Conservation (phyloP, 495 filamentous ascomycete genomes). For the Trichocladium uniseriatum region DNA sequence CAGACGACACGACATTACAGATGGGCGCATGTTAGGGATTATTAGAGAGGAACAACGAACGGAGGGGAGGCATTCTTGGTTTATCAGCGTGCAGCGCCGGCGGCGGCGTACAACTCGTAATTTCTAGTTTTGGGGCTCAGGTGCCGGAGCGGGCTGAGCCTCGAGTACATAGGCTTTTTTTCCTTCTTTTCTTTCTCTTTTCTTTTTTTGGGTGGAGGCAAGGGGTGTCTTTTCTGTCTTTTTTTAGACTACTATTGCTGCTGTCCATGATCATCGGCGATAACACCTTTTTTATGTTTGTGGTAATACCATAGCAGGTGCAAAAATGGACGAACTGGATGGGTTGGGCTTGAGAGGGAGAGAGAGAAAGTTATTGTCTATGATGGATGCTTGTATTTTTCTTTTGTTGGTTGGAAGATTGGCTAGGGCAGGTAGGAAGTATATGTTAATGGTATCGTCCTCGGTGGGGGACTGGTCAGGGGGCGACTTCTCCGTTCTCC, state of each 20-base stretch:
- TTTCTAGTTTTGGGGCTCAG: background rate
- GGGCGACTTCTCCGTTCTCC: too few species aligned
- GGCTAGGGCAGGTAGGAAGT: too few species aligned
- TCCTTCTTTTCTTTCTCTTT: conserved; percentile 15
- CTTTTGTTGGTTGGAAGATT: too few species aligned
- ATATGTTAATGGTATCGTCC: too few species aligned
- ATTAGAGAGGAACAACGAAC: background rate
- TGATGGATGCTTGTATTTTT: too few species aligned
- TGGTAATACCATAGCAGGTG: background rate
- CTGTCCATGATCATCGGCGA: background rate
- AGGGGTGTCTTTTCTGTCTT: too few species aligned
- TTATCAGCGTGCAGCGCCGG: background rate
- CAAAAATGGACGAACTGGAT: background rate
- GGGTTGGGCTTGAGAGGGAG: too few species aligned
- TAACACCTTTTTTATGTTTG: background rate
- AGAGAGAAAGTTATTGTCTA: too few species aligned
- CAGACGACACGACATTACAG: background rate
- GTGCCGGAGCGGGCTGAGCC: background rate
- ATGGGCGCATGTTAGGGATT: background rate
- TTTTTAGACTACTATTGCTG: background rate
- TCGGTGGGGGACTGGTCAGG: too few species aligned
- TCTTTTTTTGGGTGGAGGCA: too few species aligned
- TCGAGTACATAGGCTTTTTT: background rate
- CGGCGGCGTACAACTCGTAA: background rate
- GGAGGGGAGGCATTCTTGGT: background rate